These are phyloP conservation scores for Spergularia bocconei DNA, from an alignment of 148 eudicot species.

Conservation along the genomic window DNA sequence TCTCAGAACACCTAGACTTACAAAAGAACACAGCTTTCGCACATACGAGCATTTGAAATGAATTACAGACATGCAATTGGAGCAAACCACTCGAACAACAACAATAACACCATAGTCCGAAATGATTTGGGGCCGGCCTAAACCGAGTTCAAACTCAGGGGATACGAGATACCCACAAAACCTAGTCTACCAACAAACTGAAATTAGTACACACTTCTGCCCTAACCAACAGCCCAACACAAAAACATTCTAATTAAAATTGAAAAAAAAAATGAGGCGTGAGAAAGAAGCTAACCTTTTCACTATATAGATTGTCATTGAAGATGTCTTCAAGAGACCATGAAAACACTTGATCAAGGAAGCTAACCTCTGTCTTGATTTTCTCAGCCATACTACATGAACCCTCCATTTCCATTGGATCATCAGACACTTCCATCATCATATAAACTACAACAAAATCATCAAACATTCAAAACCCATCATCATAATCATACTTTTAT, in stretches of 20 bases:
- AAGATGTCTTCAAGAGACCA: slow-evolving; percentile 64
- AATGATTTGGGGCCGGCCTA: no score
- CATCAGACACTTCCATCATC: background rate
- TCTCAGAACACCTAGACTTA: no score
- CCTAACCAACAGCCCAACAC: no score
- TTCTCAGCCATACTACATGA: slow-evolving; percentile 9
- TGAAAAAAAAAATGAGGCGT: background rate
- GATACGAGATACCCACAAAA: no score
- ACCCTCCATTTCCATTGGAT: slow-evolving; percentile 3
- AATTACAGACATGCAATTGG: background rate
- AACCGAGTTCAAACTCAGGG: no score
- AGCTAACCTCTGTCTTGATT: slow-evolving; percentile 7
- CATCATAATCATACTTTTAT: background rate
- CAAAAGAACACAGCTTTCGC: background rate
- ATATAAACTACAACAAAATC: slow-evolving; percentile 15
- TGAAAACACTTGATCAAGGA: slow-evolving; percentile 44
- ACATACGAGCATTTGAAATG: no score
- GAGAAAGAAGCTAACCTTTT: slow-evolving; percentile 27
- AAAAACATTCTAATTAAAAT: background rate
- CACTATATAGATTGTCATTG: slow-evolving; percentile 44
- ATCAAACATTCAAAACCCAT: slow-evolving; percentile 8
- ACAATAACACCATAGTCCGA: no score
- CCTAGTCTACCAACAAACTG: no score
- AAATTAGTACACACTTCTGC: no score
- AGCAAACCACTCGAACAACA: background rate